phyloP scores from a whole-genome alignment of 345 rosid species.

The Trapa incisa region DNA sequence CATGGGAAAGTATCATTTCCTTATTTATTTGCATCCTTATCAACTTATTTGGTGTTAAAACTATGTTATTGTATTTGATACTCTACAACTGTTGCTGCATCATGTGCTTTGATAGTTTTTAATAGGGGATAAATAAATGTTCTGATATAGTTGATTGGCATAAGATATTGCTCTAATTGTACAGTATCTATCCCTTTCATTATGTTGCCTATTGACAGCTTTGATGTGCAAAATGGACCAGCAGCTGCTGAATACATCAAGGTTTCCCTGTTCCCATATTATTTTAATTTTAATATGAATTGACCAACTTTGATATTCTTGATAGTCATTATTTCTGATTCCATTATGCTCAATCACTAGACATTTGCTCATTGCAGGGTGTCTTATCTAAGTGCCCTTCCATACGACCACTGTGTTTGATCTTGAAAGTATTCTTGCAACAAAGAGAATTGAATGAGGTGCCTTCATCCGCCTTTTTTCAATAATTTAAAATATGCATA shows the following conservation, averaged over 20 bases:
- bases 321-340: neutral
- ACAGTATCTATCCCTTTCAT: constrained; percentile 3
- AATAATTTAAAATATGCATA: neutral
- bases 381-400: constrained; percentile 63
- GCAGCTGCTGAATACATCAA: constrained; percentile 85
- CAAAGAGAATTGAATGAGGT: constrained; percentile 97
- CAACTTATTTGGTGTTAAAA: neutral
- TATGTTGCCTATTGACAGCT: constrained; percentile 30
- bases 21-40: neutral
- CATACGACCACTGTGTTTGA: constrained; percentile 65
- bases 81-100: neutral
- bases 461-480: neutral
- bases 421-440: constrained; percentile 83
- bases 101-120: neutral
- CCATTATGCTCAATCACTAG: neutral
- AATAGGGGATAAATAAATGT: no score
- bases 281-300: constrained; percentile 1
- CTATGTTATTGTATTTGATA: neutral
- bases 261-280: constrained; percentile 28
- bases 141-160: neutral
- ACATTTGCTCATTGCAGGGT: constrained; percentile 27
- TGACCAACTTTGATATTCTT: neutral
- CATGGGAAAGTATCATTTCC: neutral
- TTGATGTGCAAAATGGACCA: constrained; percentile 85
- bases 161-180: neutral